Base-by-base conservation (phyloP, 1,139 yeast species). In the Sugiyamaella xylanicola region DNA sequence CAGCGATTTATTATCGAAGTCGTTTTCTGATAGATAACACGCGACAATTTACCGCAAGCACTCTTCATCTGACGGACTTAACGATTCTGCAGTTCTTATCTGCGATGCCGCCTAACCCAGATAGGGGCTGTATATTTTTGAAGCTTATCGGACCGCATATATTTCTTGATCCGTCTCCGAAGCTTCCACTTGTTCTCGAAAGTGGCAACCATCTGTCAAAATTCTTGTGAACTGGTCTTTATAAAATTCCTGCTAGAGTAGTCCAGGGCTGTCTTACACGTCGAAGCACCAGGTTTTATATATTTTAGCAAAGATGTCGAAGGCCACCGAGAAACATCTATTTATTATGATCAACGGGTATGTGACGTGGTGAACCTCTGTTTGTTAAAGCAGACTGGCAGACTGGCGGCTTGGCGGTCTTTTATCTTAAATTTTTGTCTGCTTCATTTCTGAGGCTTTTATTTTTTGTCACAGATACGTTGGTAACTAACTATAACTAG, bases 281-380 rank as follows among this genome's bases (percentile, higher is more conserved):
- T n/a, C n/a, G n/a, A n/a, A n/a, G n/a, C n/a, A n/a, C n/a, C n/a
- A n/a, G n/a, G n/a, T n/a, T n/a, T n/a, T n/a, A n/a, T n/a, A n/a
- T n/a, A n/a, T n/a, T n/a, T n/a, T n/a, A n/a, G 37, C 37, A 8
- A 32, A 7, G 15, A 45, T 45, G 55, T 17, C 53, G 16, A 27
- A 25, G n/a, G 20, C 32, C 7, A 45, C 32, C 16, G 56, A 58
- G 47, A 58, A 55, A 37, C 97, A 90, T 68, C 72, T 91, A 47
- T 84, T 89, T 65, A 87, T 90, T 16, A 73, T 91, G n/a, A 78
- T 88, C 36, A 97, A 91, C 70, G 97, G 96, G 67, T 75, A 65
- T 36, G 78, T 67, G 7, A 21, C 4, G 16, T 13, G 17, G 40
- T 36, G 40, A 36, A 15, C 29, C 29, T n/a, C n/a, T n/a, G n/a